Base-by-base conservation (phyloP, 345 rosid species). In the Noccaea bulbosa region DNA sequence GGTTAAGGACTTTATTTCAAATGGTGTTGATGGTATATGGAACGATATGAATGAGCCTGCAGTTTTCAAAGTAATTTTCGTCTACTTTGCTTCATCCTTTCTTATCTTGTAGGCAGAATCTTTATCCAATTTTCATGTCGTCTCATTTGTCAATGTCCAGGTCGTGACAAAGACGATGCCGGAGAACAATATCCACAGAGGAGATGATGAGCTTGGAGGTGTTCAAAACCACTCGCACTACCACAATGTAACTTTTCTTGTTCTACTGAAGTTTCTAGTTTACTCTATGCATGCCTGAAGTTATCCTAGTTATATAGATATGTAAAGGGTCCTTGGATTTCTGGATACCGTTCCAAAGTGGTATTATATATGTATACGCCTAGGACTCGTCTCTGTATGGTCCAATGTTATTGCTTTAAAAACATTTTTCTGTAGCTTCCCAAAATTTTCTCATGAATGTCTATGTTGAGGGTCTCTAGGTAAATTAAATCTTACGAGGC, bases 1-100 rank as follows among this genome's bases (percentile, higher is more conserved):
- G 46, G 97, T 93, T 51, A 90, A 84, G 65, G 93, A 88, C 67
- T 93, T 90, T 44, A 50, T 75, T 67, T 82, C 90, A 69, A 86
- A 83, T 81, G 96, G 97, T 54, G 97, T 90, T 65, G 97, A 93
- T 81, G 98, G 98, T 52, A 93, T 93, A 77, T 90, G 98, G 98
- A 93, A 93, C 57, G 97, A 93, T 78, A 93, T 93, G 98, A 93
- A 93, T 15, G 98, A 93, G 82, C 97, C 98, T 6, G 84, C 96
- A 62, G 51, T 93, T 56, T 93, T 93, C 76, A 88, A 90, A 89
- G 98, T 90, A 73, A 56, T 0, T 32, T 45, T 47, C 55, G 5
- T 43, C 20, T n/a, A 67, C 24, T 58, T 65, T 49, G 16, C 30
- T 39, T 52, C 20, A 24, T 56, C 37, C 11, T 35, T 43, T 48